These are phyloP conservation scores for Yamadazyma sp. DNA, from an alignment of 1,139 yeast species.

Conservation along the genomic window DNA sequence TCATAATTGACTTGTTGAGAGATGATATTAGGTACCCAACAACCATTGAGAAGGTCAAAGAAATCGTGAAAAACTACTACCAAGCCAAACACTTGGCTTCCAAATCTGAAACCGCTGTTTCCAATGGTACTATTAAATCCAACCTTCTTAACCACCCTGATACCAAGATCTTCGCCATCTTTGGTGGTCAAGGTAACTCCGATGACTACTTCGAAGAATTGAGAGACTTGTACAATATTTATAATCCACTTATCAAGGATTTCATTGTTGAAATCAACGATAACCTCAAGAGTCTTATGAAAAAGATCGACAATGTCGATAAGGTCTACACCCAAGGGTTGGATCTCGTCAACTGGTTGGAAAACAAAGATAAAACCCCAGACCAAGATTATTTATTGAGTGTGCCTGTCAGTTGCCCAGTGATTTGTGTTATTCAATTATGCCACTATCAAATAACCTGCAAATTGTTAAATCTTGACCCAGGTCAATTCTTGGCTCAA, in stretches of 20 bases:
- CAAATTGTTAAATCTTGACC: slow-evolving; percentile 79
- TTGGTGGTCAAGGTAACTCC: slow-evolving; percentile 99
- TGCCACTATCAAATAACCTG: slow-evolving; percentile 91
- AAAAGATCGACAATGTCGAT: slow-evolving; percentile 73
- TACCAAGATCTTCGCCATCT: slow-evolving; percentile 76
- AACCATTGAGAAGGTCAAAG: slow-evolving; percentile 67
- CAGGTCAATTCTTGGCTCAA: slow-evolving; percentile 77
- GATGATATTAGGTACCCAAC: slow-evolving; percentile 58
- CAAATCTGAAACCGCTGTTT: slow-evolving; percentile 17
- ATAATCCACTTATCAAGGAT: slow-evolving; percentile 73
- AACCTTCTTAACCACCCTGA: slow-evolving; percentile 48
- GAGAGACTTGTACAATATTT: slow-evolving; percentile 76
- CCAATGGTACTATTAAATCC: slow-evolving; percentile 54
- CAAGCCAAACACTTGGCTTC: slow-evolving; percentile 23
- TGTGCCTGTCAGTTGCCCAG: slow-evolving; percentile 94
- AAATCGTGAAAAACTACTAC: slow-evolving; percentile 71
- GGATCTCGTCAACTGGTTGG: slow-evolving; percentile 84
- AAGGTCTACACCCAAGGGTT: slow-evolving; percentile 94
- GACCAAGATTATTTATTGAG: slow-evolving; percentile 83
- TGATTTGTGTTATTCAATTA: slow-evolving; percentile 92
- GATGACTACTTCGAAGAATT: slow-evolving; percentile 97
- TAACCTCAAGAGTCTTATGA: slow-evolving; percentile 66
- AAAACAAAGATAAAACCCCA: slow-evolving; percentile 82
- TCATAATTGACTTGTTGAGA: slow-evolving; percentile 69
- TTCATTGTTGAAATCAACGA: slow-evolving; percentile 69